Evolutionary conservation across 2,329 filamentous ascomycete genomes (phyloP), one percentile per base, ranked within the genome.

Genomic region (Fusarium veterinarium): DNA sequence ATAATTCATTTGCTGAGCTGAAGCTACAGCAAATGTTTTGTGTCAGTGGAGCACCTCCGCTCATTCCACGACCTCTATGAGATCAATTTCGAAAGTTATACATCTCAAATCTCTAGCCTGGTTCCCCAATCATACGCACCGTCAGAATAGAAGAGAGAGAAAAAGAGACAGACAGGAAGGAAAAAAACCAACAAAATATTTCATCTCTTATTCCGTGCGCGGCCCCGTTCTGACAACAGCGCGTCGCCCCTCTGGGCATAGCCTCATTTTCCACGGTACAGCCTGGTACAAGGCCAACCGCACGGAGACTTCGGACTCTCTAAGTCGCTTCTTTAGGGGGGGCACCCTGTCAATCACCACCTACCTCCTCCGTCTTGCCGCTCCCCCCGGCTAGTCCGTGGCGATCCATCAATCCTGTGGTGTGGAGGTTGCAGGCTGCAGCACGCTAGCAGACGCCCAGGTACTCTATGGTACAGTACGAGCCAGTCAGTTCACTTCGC

Each of bases 341-440:
- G 63, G 28, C 61, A 65, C 64, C 72, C 59, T 75, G 70, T 75
- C 73, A 65, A 64, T 74, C 72, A 67, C 42, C 64, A 69, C 57
- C 30, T 53, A 28, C 23, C 23, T 38, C 49, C 64, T 71, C 60
- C 61, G 52, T 63, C 64, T 64, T 69, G 66, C 66, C 61, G 72
- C 65, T 35, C 68, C 49, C 66, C 73, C 75, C 69, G 72, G 70
- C 68, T 70, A 76, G 72, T 67, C 72, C 66, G 68, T 69, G 75
- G 65, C 74, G 74, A 77, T 77, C 75, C 68, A 64, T 67, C 55
- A 66, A 49, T 49, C 37, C 53, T 66, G 52, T 60, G 69, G 70
- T 76, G 75, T 76, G 75, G 75, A 77, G 75, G 74, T 69, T 62
- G 66, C 66, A 71, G 58, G 70, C 55, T 52, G 62, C 64, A 67